phyloP scores from a whole-genome alignment of 108 stramenopile genomes.

The Skeletonema potamos region DNA sequence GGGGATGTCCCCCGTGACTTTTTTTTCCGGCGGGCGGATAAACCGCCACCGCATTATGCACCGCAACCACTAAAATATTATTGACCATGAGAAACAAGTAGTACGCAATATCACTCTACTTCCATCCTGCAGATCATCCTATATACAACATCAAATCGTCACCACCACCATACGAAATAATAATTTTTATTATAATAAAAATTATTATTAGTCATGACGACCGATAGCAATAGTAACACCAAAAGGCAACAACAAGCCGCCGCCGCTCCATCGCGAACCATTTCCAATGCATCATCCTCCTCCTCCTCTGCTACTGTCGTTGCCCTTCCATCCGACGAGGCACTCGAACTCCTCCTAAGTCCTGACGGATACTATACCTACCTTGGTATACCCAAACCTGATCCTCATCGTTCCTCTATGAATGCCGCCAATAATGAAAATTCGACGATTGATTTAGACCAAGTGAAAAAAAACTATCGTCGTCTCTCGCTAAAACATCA shows the following conservation, averaged over 20 bases:
- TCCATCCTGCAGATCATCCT: too few relatives aligned
- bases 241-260: too few relatives aligned
- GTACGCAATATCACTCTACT: too few relatives aligned
- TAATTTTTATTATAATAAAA: background rate
- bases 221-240: background rate
- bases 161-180: background rate
- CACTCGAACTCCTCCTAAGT: conserved; percentile 62
- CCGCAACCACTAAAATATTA: too few relatives aligned
- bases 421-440: background rate
- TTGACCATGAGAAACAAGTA: too few relatives aligned
- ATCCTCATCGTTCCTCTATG: too few relatives aligned
- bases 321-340: conserved; percentile 46
- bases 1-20: too few relatives aligned
- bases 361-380: conserved; percentile 90
- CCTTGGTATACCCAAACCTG: conserved; percentile 58
- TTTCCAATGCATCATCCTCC: background rate
- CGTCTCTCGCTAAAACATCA: conserved; percentile 67
- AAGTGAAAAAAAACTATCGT: conserved; percentile 80
- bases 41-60: too few relatives aligned
- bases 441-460: conserved; percentile 50
- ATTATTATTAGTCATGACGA: background rate
- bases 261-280: background rate
- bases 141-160: background rate
- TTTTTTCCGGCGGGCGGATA: too few relatives aligned
- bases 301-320: background rate